Evolutionary conservation across 805 yeast species (phyloP), one percentile per base, ranked within the genome.

Genomic region (Saccharomycopsis schoenii): DNA sequence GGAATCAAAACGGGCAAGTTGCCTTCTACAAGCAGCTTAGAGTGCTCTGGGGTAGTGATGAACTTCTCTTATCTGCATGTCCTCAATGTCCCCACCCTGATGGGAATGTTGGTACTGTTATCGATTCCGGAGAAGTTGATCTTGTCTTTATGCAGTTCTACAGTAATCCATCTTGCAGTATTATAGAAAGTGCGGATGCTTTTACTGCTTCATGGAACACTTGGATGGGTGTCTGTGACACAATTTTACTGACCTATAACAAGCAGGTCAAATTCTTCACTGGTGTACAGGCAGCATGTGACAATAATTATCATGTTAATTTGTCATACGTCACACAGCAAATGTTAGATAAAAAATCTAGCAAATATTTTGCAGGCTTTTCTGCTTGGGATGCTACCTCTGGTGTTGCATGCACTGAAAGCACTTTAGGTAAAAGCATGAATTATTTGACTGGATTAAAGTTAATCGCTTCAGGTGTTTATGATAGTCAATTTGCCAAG

Each of bases 81-180:
- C 89, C 89, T 15, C 88, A 83, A 69, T 84, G 89, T 71, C 82
- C 80, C 9, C 77, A 77, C 68, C 87, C 88, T 11, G 89, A 84
- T 69, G 77, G 72, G 14, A 70, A 72, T 55, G 69, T 75, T 41
- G 77, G 78, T 60, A 71, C 72, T 56, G 70, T 79, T 40, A 67
- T 80, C 57, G 69, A 69, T 40, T 71, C 69, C n/a, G 78, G 83
- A 14, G 73, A 76, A 42, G 71, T 84, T 64, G 88, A 84, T 68
- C 80, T 79, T 67, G 80, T 82, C 25, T 83, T 83, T 66, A 76
- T 84, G 61, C 89, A 84, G 72, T 84, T 84, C 71, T 84, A 84
- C 76, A 84, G 84, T 75, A 84, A 84, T 59, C 79, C 84, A 70
- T 34, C 36, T 3, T 60, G 62, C 37, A 34, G 42, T 39, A 51